Conservation (phyloP, 208 protist species). For the Leishmania lainsoni region DNA sequence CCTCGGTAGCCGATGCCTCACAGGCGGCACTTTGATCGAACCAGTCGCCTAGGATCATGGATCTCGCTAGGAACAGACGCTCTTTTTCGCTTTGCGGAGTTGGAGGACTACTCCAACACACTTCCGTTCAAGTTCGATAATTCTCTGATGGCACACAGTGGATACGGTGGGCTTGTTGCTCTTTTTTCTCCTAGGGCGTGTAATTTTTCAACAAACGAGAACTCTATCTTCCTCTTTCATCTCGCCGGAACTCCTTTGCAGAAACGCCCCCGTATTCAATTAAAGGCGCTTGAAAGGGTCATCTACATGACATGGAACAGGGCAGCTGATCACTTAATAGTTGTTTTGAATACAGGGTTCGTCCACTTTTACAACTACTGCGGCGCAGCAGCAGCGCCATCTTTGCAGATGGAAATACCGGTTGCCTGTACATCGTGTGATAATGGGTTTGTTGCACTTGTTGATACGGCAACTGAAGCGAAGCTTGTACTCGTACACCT, state of each 20-base stretch:
- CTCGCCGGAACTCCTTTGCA: conserved; percentile 7
- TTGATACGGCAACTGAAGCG: conserved; percentile 20
- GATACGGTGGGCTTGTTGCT: conserved; percentile 54
- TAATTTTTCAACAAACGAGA: conserved; percentile 25
- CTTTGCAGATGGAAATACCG: conserved; percentile 41
- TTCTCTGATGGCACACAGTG: conserved; percentile 49
- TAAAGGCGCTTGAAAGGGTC: conserved; percentile 50
- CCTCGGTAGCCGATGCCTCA: conserved; percentile 36
- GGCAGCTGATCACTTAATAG: conserved; percentile 61
- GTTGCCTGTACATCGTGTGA: conserved; percentile 40
- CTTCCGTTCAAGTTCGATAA: conserved; percentile 28
- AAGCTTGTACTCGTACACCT: conserved; percentile 32
- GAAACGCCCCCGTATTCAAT: conserved; percentile 17
- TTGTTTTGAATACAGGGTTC: conserved; percentile 51
- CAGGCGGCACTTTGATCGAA: conserved; percentile 43
- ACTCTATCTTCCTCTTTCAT: conserved; percentile 39
- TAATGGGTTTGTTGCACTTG: conserved; percentile 52
- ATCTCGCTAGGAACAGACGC: conserved; percentile 57
- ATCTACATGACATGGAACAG: conserved; percentile 76
- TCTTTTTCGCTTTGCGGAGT: conserved; percentile 64
- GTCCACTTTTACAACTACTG: conserved; percentile 65
- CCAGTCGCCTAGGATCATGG: conserved; percentile 57
- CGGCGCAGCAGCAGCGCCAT: conserved; percentile 31
- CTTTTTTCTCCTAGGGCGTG: conserved; percentile 35
- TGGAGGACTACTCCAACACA: conserved; percentile 35